Base-by-base conservation (phyloP, 2,329 filamentous ascomycete genomes). In the Exophiala sp. region DNA sequence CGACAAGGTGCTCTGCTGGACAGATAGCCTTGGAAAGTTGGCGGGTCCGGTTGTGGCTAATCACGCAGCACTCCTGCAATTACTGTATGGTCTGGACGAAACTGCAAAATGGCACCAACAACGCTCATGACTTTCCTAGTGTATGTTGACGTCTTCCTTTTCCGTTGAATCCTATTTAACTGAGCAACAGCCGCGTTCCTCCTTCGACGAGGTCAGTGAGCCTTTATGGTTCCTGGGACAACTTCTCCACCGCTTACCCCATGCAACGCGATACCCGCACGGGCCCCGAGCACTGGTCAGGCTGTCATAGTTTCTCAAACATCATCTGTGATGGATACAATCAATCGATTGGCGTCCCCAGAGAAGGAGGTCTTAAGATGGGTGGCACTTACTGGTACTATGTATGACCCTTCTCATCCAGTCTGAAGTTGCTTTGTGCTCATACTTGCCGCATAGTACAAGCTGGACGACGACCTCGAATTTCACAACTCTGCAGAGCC, bases 321-420 rank as follows among this genome's bases (percentile, higher is more conserved):
- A 94, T 95, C 66, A 84, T 89, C 64, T 90, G 86, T 65, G 89
- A 95, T 71, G 89, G 90, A 53, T 79, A 86, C 76, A 45, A 65
- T 74, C 62, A 77, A 74, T 47, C 71, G 70, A 20, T 73, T 77
- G 83, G 82, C 63, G 35, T 24, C 16, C 62, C 63, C 11, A 82
- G 89, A 64, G 82, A 82, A 62, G 91, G 91, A 54, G 91, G 88
- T 48, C 79, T 96, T 60, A 94, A 87, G 71, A 96, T 96, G 88
- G 91, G 91, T 41, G 84, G 87, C 56, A 94, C 87, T 12, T 96
- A 96, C 72, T 96, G 92, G 80, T 97, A 95, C 77, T 96, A 94
- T 73, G 90, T 95, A 76, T 73, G 88, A 79, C 41, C 44, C 34
- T 44, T 20, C 29, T 39, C 29, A 44, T 46, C 41, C 46, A 18